A percentile compares a stretch with the other conserved stretches of the same genome.
phyloP scores from a whole-genome alignment of 2,329 filamentous ascomycete species.

The Penicillium olsonii region DNA sequence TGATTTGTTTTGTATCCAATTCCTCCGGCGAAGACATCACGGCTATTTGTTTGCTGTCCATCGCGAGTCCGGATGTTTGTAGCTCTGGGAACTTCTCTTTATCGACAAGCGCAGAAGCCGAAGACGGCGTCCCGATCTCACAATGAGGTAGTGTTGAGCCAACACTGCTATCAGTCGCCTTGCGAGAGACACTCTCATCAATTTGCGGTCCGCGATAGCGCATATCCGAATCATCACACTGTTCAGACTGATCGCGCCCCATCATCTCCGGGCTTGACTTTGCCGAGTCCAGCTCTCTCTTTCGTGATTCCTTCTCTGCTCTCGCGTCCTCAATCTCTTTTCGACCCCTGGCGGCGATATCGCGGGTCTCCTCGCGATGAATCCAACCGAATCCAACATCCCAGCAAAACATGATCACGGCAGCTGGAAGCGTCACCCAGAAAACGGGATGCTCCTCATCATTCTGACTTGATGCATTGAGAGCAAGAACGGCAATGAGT shows the following conservation, averaged over 20 bases:
- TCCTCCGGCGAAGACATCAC: constrained; percentile 3
- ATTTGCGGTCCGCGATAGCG: neutral
- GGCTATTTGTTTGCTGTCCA: neutral
- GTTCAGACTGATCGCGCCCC: neutral
- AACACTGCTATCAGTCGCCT: neutral
- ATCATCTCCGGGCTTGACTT: neutral
- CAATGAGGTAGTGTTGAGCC: neutral
- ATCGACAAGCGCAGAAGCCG: constrained; percentile 6
- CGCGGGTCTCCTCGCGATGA: constrained; percentile 62
- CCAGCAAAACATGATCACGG: constrained; percentile 68
- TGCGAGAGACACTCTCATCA: neutral
- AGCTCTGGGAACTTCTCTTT: constrained; percentile 15
- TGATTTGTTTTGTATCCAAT: constrained; percentile 2
- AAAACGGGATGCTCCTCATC: constrained; percentile 61
- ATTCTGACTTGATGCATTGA: constrained; percentile 62
- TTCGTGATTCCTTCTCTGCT: constrained; percentile 43
- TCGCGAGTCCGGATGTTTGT: neutral
- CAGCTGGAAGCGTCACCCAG: constrained; percentile 69
- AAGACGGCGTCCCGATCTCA: neutral
- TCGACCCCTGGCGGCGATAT: constrained; percentile 61
- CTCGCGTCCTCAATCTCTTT: constrained; percentile 49
- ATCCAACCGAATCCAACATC: constrained; percentile 66
- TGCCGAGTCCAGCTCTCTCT: constrained; percentile 2
- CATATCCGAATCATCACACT: neutral
- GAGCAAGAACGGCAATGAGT: constrained; percentile 63